A percentile compares a stretch with the other conserved stretches of the same genome.
Conservation (phyloP, 2,329 filamentous ascomycete genomes). For the Acrocalymma vagum region DNA sequence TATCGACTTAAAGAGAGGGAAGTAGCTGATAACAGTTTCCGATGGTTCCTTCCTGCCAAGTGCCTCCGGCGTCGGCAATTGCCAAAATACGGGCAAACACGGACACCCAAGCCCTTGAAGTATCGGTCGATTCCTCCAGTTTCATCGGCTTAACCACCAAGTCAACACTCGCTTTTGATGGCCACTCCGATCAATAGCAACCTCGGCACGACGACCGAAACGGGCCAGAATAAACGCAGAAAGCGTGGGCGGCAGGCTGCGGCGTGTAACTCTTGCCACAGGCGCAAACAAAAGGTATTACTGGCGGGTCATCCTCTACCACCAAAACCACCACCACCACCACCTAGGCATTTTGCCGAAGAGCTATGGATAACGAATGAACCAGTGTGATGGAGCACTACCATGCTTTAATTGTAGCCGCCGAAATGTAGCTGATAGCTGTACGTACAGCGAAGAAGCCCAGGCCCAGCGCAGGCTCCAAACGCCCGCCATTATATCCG, state of each 20-base stretch:
- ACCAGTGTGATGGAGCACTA: slow-evolving; percentile 22
- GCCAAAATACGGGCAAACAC: too few species aligned
- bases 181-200: too few species aligned
- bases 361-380: background rate
- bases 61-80: slow-evolving; percentile 3
- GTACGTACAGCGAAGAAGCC: slow-evolving; percentile 21
- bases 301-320: slow-evolving; percentile 5
- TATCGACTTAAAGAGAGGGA: too few species aligned
- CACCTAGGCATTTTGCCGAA: too few species aligned
- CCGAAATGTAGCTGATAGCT: slow-evolving; percentile 17
- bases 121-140: slow-evolving; percentile 5
- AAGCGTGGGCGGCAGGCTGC: slow-evolving; percentile 25
- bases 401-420: slow-evolving; percentile 27
- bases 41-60: background rate
- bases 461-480: slow-evolving; percentile 12
- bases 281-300: slow-evolving; percentile 26
- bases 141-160: slow-evolving; percentile 2
- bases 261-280: slow-evolving; percentile 22
- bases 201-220: slow-evolving; percentile 1
- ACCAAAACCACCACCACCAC: too few species aligned
- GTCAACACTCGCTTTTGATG: too few species aligned
- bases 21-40: too few species aligned
- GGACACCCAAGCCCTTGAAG: too few species aligned
- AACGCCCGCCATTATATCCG: background rate
- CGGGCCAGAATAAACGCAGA: slow-evolving; percentile 11